Evolutionary conservation across 2,329 filamentous ascomycete species (phyloP), one percentile per base, ranked within the genome.

Genomic region (Metarhizium rileyi): DNA sequence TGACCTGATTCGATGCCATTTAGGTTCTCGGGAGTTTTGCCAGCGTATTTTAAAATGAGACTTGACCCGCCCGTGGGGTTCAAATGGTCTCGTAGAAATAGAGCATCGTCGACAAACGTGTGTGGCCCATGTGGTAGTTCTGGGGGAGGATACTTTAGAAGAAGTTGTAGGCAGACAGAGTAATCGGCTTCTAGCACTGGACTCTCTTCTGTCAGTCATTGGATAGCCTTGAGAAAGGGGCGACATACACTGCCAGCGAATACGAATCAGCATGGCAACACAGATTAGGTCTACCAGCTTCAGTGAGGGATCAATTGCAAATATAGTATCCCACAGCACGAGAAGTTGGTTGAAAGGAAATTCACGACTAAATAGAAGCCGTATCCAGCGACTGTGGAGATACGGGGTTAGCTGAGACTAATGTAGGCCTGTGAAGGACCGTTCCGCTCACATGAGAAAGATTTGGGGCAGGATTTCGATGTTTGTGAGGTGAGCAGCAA

Each of bases 381-480:
- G 82, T 51, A 97, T 86, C 93, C 93, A 98, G 50, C 93, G 89
- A 55, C 87, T 90, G 40, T 18, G 9, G 27, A 25, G 20, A 16
- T 44, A 2, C 1, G n/a, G n/a, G 23, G 16, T 52, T 28, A 52
- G 52, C 33, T 20, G n/a, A 25, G 25, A 33, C 5, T 28, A 26
- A 16, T 35, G 52, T 4, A 49, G 44, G 16, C 43, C 46, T 55
- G 52, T 35, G 42, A 38, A 42, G 7, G 35, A 5, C 8, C 18
- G 3, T n/a, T 40, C 16, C 12, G 64, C 75, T 65, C 69, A 93
- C 87, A 97, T 94, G 23, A 97, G 71, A 62, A 97, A 98, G 46
- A 98, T 91, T 60, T 98, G 93, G 1, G 93, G 93, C n/a, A 96
- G 70, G 53, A 98, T 83, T 52, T 96, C 91, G 44, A 96, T 83